phyloP scores from a whole-genome alignment of 305 asterid genomes.

The Rubia peregrina region DNA sequence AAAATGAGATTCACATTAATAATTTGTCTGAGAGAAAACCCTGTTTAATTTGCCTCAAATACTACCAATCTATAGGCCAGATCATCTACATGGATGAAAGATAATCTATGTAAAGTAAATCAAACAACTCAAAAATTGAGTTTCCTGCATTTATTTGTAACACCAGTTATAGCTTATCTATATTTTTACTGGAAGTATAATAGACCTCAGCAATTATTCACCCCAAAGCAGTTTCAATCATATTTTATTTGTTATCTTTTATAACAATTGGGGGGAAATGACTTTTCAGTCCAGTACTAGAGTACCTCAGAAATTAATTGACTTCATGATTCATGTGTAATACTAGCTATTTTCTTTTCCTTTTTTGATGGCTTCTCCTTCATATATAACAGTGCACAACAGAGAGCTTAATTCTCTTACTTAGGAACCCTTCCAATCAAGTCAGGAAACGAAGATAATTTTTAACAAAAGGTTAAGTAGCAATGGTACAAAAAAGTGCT shows the following conservation, averaged over 20 bases:
- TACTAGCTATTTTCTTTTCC: background rate
- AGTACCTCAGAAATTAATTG: background rate
- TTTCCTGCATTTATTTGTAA: background rate
- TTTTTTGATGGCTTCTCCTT: background rate
- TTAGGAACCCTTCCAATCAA: background rate
- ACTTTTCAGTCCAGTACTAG: background rate
- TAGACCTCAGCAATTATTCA: background rate
- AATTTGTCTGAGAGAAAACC: background rate
- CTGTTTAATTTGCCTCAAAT: background rate
- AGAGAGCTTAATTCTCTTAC: background rate
- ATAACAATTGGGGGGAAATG: background rate
- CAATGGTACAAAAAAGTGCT: background rate
- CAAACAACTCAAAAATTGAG: background rate
- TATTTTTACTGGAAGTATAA: background rate
- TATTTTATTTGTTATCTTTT: background rate
- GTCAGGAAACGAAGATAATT: background rate
- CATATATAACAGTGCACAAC: background rate
- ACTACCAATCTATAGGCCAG: background rate
- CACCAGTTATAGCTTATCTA: background rate
- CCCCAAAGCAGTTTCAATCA: background rate
- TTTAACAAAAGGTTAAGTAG: background rate
- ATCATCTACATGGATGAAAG: background rate
- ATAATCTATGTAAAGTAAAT: background rate
- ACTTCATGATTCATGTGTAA: background rate
- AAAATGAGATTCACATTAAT: background rate